Evolutionary conservation across 345 rosid species (phyloP).

Genomic region (Syzygium aqueum): DNA sequence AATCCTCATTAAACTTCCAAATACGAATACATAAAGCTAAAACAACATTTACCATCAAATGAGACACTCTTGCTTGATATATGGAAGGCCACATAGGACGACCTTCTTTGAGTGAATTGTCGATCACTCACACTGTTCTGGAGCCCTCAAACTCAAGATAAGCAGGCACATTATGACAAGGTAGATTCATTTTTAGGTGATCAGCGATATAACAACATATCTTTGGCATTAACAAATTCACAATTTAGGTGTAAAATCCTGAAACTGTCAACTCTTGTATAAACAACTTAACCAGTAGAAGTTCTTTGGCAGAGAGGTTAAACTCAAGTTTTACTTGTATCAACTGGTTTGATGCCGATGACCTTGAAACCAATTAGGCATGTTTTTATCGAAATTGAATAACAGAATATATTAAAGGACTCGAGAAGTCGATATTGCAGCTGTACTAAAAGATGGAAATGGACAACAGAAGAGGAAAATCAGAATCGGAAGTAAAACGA

Average conservation of each 20-base stretch:
- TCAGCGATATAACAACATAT: not conserved
- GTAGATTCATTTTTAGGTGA: not conserved
- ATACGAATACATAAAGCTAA: not conserved
- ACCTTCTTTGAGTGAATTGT: not conserved
- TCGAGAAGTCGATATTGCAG: not conserved
- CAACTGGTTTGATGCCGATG: not conserved
- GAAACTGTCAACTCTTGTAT: not conserved
- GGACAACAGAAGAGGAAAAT: not conserved
- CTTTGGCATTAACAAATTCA: not conserved
- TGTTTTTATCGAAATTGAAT: not conserved
- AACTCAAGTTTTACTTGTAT: not conserved
- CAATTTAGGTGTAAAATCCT: not conserved
- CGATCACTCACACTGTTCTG: not conserved
- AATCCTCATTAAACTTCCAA: not conserved
- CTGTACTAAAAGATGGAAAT: not conserved
- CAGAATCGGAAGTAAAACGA: not conserved
- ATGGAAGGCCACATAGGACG: not conserved
- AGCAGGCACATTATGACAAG: not conserved
- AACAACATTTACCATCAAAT: not conserved
- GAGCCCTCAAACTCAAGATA: not conserved
- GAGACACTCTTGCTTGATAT: not conserved
- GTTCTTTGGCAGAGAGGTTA: not conserved
- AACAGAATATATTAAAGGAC: not conserved
- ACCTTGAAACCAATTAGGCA: not conserved
- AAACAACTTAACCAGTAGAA: not conserved